These are phyloP conservation scores for Myxozyma kluyveri DNA, from an alignment of 805 yeast genomes.

Conservation along the genomic window DNA sequence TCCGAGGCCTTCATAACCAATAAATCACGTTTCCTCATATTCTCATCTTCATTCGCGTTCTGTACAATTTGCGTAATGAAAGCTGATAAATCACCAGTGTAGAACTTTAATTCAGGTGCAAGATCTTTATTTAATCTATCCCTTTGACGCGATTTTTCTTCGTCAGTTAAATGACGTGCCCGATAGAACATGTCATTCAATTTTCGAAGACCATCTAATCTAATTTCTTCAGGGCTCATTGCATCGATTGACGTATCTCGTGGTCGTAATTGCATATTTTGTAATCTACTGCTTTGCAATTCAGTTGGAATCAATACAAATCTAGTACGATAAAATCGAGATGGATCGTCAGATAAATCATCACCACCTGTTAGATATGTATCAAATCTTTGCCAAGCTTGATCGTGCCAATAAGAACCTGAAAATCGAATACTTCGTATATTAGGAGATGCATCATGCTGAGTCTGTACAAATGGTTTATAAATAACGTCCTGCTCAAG, in stretches of 20 bases:
- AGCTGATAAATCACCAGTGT: slow-evolving; percentile 77
- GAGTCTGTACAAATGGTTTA: slow-evolving; percentile 64
- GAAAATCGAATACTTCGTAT: slow-evolving; percentile 57
- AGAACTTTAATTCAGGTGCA: slow-evolving; percentile 74
- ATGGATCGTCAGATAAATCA: slow-evolving; percentile 57
- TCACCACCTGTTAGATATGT: slow-evolving; percentile 89
- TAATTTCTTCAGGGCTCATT: slow-evolving; percentile 76
- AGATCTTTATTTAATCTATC: slow-evolving; percentile 44
- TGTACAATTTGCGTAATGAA: slow-evolving; percentile 58
- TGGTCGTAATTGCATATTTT: slow-evolving; percentile 24
- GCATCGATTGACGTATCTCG: slow-evolving; percentile 45
- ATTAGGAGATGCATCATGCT: slow-evolving; percentile 68
- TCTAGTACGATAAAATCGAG: slow-evolving; percentile 64
- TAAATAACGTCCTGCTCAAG: slow-evolving; percentile 37
- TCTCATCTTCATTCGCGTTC: slow-evolving; percentile 36
- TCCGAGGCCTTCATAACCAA: slow-evolving; percentile 36
- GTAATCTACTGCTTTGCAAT: slow-evolving; percentile 52
- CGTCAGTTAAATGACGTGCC: slow-evolving; percentile 49
- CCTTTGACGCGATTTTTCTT: slow-evolving; percentile 36
- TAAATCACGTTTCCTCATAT: slow-evolving; percentile 41
- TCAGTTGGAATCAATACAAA: slow-evolving; percentile 81
- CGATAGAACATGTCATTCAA: slow-evolving; percentile 59
- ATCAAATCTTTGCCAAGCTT: slow-evolving; percentile 91
- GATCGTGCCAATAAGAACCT: slow-evolving; percentile 42
- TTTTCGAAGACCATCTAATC: slow-evolving; percentile 83